Conservation (phyloP, 164 flowering plant species). For the Macadamia tetraphylla region DNA sequence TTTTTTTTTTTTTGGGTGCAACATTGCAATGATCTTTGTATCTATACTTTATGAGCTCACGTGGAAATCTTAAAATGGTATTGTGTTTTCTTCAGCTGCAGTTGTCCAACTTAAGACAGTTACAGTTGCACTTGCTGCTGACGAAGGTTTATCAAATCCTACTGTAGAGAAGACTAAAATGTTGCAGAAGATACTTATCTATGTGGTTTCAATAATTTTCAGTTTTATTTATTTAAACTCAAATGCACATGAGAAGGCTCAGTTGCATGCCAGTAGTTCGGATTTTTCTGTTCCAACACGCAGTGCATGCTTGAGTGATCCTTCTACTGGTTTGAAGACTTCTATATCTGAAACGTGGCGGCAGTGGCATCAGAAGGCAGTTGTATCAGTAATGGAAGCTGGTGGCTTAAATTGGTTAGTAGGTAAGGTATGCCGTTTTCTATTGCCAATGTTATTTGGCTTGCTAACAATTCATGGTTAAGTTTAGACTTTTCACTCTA, state of each 20-base stretch:
- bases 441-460: constrained; percentile 5
- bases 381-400: constrained; percentile 92
- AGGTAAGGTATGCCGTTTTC: constrained; percentile 85
- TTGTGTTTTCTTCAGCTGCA: constrained; percentile 53
- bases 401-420: constrained; percentile 99
- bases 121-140: constrained; percentile 44
- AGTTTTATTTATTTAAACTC: constrained; percentile 57
- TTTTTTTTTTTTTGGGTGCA: too few relatives aligned
- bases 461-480: background rate
- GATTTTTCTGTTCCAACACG: constrained; percentile 23
- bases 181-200: constrained; percentile 63
- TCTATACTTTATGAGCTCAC: too few relatives aligned
- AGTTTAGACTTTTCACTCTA: background rate
- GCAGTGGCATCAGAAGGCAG: constrained; percentile 79
- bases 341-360: constrained; percentile 35
- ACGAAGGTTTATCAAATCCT: constrained; percentile 43
- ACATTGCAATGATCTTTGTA: too few relatives aligned
- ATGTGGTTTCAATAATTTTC: constrained; percentile 63
- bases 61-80: background rate
- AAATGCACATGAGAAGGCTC: constrained; percentile 29
- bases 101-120: constrained; percentile 82
- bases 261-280: constrained; percentile 19
- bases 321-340: constrained; percentile 25
- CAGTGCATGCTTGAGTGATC: constrained; percentile 19
- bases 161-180: constrained; percentile 43